Evolutionary conservation across 257 asterid genomes (phyloP).

Genomic region (Capsicum pubescens): DNA sequence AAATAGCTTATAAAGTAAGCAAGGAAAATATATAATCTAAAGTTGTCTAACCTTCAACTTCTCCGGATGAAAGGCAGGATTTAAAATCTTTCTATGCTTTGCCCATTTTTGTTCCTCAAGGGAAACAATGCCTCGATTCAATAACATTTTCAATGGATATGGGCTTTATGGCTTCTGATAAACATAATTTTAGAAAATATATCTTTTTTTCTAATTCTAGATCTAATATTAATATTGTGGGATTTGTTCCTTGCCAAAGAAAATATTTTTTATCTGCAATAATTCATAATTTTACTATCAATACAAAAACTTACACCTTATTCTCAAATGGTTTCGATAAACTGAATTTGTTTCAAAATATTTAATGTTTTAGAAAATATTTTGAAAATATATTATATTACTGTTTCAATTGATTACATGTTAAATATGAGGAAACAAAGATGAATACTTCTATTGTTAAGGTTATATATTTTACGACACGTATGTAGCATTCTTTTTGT

Average conservation of each 20-base stretch:
- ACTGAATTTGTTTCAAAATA: neutral
- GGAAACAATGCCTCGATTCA: slow-evolving; percentile 44
- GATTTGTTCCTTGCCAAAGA: slow-evolving; percentile 57
- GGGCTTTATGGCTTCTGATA: slow-evolving; percentile 37
- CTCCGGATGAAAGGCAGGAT: slow-evolving; percentile 64
- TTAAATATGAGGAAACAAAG: too few relatives aligned
- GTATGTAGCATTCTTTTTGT: too few relatives aligned
- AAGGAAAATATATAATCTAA: neutral
- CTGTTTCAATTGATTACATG: too few relatives aligned
- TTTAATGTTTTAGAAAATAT: neutral
- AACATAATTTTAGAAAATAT: slow-evolving; percentile 32
- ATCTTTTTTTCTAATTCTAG: slow-evolving; percentile 52
- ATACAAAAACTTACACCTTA: neutral
- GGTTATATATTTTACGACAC: too few relatives aligned
- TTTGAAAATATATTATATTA: too few relatives aligned
- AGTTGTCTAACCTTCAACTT: slow-evolving; percentile 31
- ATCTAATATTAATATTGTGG: slow-evolving; percentile 45
- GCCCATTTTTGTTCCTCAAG: slow-evolving; percentile 60
- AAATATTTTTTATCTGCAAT: slow-evolving; percentile 49
- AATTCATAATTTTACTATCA: neutral
- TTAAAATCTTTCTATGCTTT: slow-evolving; percentile 60
- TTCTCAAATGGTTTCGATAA: neutral
- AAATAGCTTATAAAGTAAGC: neutral
- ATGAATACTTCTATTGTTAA: too few relatives aligned
- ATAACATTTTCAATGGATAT: slow-evolving; percentile 49